These are phyloP conservation scores for Hortiboletus rubellus DNA, from an alignment of 1,284 basidiomycete genomes.

Conservation along the genomic window DNA sequence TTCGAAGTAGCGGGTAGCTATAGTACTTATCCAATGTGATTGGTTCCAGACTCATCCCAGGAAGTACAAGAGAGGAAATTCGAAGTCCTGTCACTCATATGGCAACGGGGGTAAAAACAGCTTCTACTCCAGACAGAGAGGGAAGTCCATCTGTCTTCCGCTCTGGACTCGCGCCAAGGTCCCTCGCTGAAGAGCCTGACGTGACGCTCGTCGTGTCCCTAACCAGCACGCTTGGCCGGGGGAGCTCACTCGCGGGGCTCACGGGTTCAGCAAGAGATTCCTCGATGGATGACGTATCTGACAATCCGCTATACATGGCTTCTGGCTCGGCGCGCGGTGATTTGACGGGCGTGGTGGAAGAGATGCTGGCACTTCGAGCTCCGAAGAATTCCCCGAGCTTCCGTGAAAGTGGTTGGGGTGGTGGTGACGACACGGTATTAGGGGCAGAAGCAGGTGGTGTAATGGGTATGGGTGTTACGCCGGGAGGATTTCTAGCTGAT, in stretches of 20 bases:
- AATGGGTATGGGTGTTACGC: conserved; percentile 30
- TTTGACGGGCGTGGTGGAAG: conserved; percentile 40
- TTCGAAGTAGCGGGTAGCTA: conserved; percentile 8
- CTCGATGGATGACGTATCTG: conserved; percentile 54
- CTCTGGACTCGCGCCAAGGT: conserved; percentile 33
- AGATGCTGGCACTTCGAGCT: conserved; percentile 50
- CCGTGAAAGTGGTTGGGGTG: conserved; percentile 46
- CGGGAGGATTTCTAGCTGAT: conserved; percentile 26
- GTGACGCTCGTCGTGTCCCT: conserved; percentile 34
- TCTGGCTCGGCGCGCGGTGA: conserved; percentile 40
- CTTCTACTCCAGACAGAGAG: conserved; percentile 17
- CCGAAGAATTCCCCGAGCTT: conserved; percentile 72
- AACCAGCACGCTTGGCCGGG: conserved; percentile 39
- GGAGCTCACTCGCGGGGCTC: conserved; percentile 50
- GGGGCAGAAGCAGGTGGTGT: conserved; percentile 33
- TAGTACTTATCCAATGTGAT: conserved; percentile 21
- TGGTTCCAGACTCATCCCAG: conserved; percentile 8
- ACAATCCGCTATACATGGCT: conserved; percentile 46
- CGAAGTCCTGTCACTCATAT: conserved; percentile 29
- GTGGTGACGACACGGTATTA: conserved; percentile 23
- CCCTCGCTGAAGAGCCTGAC: conserved; percentile 29
- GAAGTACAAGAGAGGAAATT: conserved; percentile 16
- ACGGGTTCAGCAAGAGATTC: conserved; percentile 48
- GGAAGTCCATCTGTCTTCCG: conserved; percentile 20
- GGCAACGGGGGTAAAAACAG: conserved; percentile 27